These are phyloP conservation scores for Penicillium polonicum DNA, from an alignment of 2,329 filamentous ascomycete species.

Conservation along the genomic window DNA sequence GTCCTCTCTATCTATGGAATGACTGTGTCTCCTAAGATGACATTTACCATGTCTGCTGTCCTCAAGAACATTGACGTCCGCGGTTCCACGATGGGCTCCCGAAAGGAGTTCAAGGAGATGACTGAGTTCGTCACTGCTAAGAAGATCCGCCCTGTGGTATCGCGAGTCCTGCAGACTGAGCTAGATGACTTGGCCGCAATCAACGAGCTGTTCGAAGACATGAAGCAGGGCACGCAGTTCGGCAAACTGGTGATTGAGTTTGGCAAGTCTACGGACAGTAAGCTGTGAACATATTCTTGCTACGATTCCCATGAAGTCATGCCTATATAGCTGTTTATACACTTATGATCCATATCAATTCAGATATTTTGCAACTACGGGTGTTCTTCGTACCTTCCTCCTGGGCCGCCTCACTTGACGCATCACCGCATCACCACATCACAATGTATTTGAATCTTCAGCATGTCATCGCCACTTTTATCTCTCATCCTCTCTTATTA, in stretches of 20 bases:
- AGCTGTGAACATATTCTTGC: slow-evolving; percentile 32
- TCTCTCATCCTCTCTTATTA: background rate
- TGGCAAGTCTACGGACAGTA: slow-evolving; percentile 40
- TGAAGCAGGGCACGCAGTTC: slow-evolving; percentile 82
- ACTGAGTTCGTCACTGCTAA: slow-evolving; percentile 73
- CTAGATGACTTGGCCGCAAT: slow-evolving; percentile 76
- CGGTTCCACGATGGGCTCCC: slow-evolving; percentile 87
- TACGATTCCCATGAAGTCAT: background rate
- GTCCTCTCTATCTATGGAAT: slow-evolving; percentile 88
- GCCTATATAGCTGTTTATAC: background rate
- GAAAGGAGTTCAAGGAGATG: slow-evolving; percentile 89
- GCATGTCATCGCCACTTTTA: background rate
- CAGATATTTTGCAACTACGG: slow-evolving; percentile 1
- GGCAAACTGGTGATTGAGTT: slow-evolving; percentile 86
- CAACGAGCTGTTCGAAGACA: slow-evolving; percentile 79
- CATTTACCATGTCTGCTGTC: slow-evolving; percentile 79
- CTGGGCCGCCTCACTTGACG: background rate
- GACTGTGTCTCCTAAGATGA: slow-evolving; percentile 82
- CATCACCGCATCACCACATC: background rate
- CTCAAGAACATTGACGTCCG: slow-evolving; percentile 83
- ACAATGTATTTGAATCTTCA: background rate
- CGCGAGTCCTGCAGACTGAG: slow-evolving; percentile 65
- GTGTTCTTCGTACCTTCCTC: slow-evolving; percentile 4
- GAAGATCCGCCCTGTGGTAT: slow-evolving; percentile 74
- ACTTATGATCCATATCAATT: background rate